Conservation (phyloP, 2,329 filamentous ascomycete genomes). For the Fusarium graminum region DNA sequence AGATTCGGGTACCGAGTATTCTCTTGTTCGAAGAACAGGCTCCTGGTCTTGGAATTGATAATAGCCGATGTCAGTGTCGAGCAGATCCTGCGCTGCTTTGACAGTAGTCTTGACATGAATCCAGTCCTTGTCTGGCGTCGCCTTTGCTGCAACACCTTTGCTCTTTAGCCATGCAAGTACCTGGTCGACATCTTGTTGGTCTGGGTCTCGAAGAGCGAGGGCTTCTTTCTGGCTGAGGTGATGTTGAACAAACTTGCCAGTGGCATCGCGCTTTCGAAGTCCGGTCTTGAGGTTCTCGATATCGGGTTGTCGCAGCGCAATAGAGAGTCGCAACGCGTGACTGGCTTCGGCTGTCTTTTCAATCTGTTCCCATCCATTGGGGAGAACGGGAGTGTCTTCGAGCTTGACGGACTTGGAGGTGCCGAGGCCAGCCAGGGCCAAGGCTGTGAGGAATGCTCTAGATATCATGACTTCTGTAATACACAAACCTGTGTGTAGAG, state of each 20-base stretch:
- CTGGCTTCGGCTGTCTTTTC: slow-evolving; percentile 41
- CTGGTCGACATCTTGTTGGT: slow-evolving; percentile 50
- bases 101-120: slow-evolving; percentile 60
- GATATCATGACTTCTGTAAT: slow-evolving; percentile 34
- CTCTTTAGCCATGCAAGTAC: slow-evolving; percentile 60
- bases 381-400: slow-evolving; percentile 48
- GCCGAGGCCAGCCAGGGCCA: slow-evolving; percentile 47
- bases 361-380: slow-evolving; percentile 51
- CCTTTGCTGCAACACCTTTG: slow-evolving; percentile 53
- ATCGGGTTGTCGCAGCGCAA: slow-evolving; percentile 52
- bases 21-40: slow-evolving; percentile 59
- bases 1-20: slow-evolving; percentile 60
- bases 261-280: slow-evolving; percentile 40
- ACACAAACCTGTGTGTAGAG: slow-evolving; percentile 9
- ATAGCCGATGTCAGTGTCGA: slow-evolving; percentile 57
- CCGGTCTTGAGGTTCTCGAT: slow-evolving; percentile 47
- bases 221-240: slow-evolving; percentile 57
- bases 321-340: slow-evolving; percentile 49
- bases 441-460: slow-evolving; percentile 18
- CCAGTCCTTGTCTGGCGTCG: slow-evolving; percentile 56
- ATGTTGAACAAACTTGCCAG: slow-evolving; percentile 20
- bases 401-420: slow-evolving; percentile 42
- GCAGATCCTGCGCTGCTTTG: slow-evolving; percentile 55
- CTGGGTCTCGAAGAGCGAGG: slow-evolving; percentile 53
- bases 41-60: slow-evolving; percentile 57